Percentiles rank a stretch among this genome's conserved stretches.
phyloP scores from a whole-genome alignment of 805 yeast species.

The Saturnispora gosingensis region DNA sequence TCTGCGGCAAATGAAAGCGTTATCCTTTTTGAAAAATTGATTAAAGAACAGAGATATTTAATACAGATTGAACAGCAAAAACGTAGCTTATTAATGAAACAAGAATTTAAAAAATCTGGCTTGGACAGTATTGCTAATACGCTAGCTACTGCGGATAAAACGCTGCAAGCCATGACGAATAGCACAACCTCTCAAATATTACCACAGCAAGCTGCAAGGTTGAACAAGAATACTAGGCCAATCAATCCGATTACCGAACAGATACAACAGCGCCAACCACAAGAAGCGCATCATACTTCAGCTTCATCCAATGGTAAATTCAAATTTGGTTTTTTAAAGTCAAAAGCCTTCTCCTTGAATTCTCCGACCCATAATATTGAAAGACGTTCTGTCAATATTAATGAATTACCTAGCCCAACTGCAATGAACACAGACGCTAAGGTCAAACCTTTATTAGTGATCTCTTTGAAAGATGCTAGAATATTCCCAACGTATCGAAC shows the following conservation, averaged over 20 bases:
- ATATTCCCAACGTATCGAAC: slow-evolving; percentile 45
- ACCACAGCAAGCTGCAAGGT: neutral
- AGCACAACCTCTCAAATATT: neutral
- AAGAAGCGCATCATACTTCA: neutral
- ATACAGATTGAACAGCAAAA: slow-evolving; percentile 37
- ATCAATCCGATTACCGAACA: neutral
- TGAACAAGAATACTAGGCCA: neutral
- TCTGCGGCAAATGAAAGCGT: slow-evolving; percentile 26
- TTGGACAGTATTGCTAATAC: neutral
- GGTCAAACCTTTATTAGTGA: slow-evolving; percentile 39
- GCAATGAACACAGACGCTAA: slow-evolving; percentile 30
- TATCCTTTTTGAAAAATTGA: slow-evolving; percentile 34
- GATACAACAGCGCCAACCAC: neutral
- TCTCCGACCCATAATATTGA: slow-evolving; percentile 18
- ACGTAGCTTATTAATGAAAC: neutral
- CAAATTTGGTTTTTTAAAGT: slow-evolving; percentile 26
- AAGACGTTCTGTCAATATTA: slow-evolving; percentile 32
- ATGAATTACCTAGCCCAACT: slow-evolving; percentile 42
- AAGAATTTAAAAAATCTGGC: neutral
- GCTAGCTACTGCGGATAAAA: neutral
- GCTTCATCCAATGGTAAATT: slow-evolving; percentile 14
- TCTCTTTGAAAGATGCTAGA: slow-evolving; percentile 37
- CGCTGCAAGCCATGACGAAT: neutral
- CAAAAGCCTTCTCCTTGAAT: slow-evolving; percentile 53
- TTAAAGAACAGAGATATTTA: slow-evolving; percentile 43